A percentile compares a stretch with the other conserved stretches of the same genome.
These are phyloP conservation scores for Fomitopsis schrenkii DNA, from an alignment of 1,284 basidiomycete genomes.

Conservation along the genomic window DNA sequence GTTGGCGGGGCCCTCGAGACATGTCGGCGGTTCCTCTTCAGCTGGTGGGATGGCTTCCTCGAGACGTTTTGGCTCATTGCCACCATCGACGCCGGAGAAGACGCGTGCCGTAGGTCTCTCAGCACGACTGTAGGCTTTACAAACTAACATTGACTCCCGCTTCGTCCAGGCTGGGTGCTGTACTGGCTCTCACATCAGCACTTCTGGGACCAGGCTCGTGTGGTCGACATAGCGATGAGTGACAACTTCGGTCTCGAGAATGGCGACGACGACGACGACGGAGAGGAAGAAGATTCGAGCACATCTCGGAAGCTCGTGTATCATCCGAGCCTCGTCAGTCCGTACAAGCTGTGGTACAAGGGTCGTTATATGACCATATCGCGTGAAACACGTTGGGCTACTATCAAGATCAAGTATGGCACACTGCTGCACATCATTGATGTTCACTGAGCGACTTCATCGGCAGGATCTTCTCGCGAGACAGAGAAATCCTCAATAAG, in stretches of 20 bases:
- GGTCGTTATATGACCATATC: constrained; percentile 43
- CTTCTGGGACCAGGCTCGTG: constrained; percentile 36
- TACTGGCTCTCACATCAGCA: constrained; percentile 31
- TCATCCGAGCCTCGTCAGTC: constrained; percentile 40
- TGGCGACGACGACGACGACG: constrained; percentile 32
- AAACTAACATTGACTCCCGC: neutral
- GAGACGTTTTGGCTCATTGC: constrained; percentile 18
- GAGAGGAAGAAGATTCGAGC: constrained; percentile 17
- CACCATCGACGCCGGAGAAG: constrained; percentile 26
- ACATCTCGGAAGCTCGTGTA: constrained; percentile 37
- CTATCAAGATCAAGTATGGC: constrained; percentile 15
- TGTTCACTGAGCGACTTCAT: neutral
- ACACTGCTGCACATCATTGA: constrained; percentile 11
- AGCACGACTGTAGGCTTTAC: neutral
- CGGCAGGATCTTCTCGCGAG: constrained; percentile 18
- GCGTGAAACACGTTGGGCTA: constrained; percentile 29
- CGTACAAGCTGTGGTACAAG: constrained; percentile 49
- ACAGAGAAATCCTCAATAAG: constrained; percentile 17
- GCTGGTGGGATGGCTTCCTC: constrained; percentile 9
- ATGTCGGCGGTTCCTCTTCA: constrained; percentile 10
- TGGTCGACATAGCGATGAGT: constrained; percentile 46
- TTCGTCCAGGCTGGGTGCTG: constrained; percentile 26
- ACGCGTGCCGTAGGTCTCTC: constrained; percentile 16
- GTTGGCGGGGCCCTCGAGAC: constrained; percentile 19
- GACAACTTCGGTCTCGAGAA: constrained; percentile 29